These are phyloP conservation scores for Conticribra weissflogii DNA, from an alignment of 108 stramenopile genomes.

Conservation along the genomic window DNA sequence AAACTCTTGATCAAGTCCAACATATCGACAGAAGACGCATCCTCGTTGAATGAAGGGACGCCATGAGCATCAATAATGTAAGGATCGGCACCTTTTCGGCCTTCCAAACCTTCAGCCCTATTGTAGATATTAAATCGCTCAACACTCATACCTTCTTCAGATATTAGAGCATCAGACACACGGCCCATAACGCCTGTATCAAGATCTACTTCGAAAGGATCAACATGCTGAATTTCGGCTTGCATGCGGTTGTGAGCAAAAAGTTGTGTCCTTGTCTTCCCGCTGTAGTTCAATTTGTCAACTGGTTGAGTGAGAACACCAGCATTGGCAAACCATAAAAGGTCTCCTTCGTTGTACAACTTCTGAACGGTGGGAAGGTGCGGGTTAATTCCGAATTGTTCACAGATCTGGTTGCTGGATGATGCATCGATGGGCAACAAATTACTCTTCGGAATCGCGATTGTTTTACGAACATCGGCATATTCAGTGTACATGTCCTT, in stretches of 20 bases:
- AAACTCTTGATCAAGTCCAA: slow-evolving; percentile 23
- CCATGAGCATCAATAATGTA: slow-evolving; percentile 34
- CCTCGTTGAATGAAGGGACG: slow-evolving; percentile 32
- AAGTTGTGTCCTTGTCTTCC: slow-evolving; percentile 44
- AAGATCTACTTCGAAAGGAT: slow-evolving; percentile 32
- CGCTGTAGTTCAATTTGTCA: slow-evolving; percentile 51
- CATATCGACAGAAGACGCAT: slow-evolving; percentile 26
- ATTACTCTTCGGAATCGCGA: slow-evolving; percentile 32
- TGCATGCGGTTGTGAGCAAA: slow-evolving; percentile 58
- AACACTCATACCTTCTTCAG: slow-evolving; percentile 19
- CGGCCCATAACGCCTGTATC: slow-evolving; percentile 53
- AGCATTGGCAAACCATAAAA: slow-evolving; percentile 69
- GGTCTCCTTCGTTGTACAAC: slow-evolving; percentile 65
- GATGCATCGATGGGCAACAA: slow-evolving; percentile 32
- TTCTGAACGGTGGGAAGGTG: slow-evolving; percentile 35
- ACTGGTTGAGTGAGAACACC: slow-evolving; percentile 61
- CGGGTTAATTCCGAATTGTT: slow-evolving; percentile 61
- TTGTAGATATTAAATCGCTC: slow-evolving; percentile 38
- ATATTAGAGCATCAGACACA: slow-evolving; percentile 30
- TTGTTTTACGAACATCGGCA: slow-evolving; percentile 30
- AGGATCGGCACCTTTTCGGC: slow-evolving; percentile 21
- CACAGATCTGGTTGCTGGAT: slow-evolving; percentile 54
- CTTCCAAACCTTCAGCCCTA: slow-evolving; percentile 23
- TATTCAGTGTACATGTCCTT: slow-evolving; percentile 44
- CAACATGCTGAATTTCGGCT: slow-evolving; percentile 30